Conservation (phyloP, 306 rosid species). For the Cicer arietinum region DNA sequence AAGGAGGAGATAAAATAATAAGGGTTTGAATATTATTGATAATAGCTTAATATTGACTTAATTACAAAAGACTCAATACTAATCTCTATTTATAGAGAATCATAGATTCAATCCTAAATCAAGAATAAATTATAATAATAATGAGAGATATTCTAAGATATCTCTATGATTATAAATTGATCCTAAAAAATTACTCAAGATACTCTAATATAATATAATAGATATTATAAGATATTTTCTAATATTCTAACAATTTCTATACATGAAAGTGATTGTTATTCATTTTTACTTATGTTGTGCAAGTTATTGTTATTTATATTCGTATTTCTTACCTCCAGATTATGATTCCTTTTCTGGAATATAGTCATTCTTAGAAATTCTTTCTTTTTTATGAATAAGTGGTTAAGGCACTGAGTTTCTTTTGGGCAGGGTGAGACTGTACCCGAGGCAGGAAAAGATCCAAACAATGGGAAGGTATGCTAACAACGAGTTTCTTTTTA, state of each 20-base stretch:
- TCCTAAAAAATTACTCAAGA: too few species aligned
- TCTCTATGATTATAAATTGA: too few species aligned
- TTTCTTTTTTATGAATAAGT: conserved; percentile 34
- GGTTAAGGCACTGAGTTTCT: conserved; percentile 40
- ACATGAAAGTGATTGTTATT: conserved; percentile 18
- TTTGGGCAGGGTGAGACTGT: conserved; percentile 84
- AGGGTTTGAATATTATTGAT: too few species aligned
- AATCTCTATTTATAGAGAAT: too few species aligned
- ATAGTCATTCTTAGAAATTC: conserved; percentile 13
- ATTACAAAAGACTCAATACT: too few species aligned
- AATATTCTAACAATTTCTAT: not conserved
- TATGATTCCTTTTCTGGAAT: conserved; percentile 23
- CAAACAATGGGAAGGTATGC: conserved; percentile 71
- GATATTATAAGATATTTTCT: too few species aligned
- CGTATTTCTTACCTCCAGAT: conserved; percentile 24
- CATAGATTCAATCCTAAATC: too few species aligned
- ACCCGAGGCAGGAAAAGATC: conserved; percentile 79
- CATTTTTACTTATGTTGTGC: conserved; percentile 18
- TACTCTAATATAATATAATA: too few species aligned
- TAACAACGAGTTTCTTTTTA: conserved; percentile 29
- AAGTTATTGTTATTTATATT: conserved; percentile 8
- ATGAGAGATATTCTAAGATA: too few species aligned
- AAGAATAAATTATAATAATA: too few species aligned
- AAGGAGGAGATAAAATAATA: too few species aligned
- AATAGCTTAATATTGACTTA: too few species aligned